Base-by-base conservation (phyloP, 805 yeast species). In the Cyberlindnera euphorbiae region DNA sequence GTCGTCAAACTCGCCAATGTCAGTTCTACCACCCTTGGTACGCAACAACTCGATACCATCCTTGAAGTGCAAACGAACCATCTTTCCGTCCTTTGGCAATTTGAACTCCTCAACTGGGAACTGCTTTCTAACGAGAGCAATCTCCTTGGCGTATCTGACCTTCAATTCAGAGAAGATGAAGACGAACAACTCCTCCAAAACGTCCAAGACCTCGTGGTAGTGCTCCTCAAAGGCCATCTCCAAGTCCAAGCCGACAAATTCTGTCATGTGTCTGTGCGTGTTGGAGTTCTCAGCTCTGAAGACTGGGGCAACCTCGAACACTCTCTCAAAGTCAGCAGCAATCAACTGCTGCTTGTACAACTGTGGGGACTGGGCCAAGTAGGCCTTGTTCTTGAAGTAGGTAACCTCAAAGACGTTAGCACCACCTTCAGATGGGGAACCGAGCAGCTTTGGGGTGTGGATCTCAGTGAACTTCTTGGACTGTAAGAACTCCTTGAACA, bases 231-330 rank as follows among this genome's bases (percentile, higher is more conserved):
- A 84, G 9, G 96, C 85, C 95, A 93, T 88, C 67, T 93, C 99
- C 67, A 93, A 67, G 72, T 93, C 99, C 54, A 94, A 79, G 41
- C 99, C 99, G 44, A 83, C 84, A 63, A 93, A 93, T 67, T 93
- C 99, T 39, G 99, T 93, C 95, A 93, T 82, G 66, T 93, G 99
- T 69, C 99, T 89, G 65, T 93, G 97, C 15, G 98, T 90, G 71
- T 93, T 89, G 44, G 97, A 90, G 73, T 93, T 90, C 66, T 93
- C 99, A 39, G 99, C 99, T 67, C 99, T 79, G 77, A 93, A 93
- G 29, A 93, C 97, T 25, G 99, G 97, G 2, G 93, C 97, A 56
- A 93, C 75, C 69, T 93, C 99, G 60, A 78, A 93, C 32, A 93
- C 99, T 55, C 77, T 79, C 71, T 93, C 98, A 55, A 90, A 93